phyloP scores from a whole-genome alignment of 495 filamentous ascomycete genomes.

The Tetracladium setigerum region DNA sequence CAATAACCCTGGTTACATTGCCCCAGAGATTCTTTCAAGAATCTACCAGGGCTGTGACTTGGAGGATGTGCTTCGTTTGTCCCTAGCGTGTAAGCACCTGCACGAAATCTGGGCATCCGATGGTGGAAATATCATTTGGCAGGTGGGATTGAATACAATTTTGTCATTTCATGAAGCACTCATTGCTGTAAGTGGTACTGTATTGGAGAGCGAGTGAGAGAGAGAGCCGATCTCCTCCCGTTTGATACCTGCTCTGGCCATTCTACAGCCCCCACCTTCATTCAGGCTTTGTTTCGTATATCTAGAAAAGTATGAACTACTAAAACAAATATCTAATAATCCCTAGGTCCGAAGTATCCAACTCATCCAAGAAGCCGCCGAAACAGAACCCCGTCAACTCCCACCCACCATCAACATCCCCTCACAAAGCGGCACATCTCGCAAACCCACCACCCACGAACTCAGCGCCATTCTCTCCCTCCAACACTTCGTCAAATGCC shows the following conservation, averaged over 20 bases:
- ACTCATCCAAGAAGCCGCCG: conserved; percentile 6
- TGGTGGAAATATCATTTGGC: conserved; percentile 9
- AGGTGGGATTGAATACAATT: conserved; percentile 5
- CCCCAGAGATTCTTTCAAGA: no score
- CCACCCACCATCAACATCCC: conserved; percentile 2
- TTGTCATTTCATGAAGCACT: conserved; percentile 12
- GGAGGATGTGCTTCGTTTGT: conserved; percentile 1
- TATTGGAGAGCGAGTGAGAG: no score
- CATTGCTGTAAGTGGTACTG: conserved; percentile 6
- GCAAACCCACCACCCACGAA: conserved; percentile 5
- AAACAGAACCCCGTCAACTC: conserved; percentile 1
- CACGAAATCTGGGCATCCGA: conserved; percentile 1
- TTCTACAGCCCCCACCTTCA: no score
- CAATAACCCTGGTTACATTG: no score
- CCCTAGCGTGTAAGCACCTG: conserved; percentile 2
- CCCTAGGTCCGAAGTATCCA: conserved; percentile 9
- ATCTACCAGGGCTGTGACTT: conserved; percentile 7
- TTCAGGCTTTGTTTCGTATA: no score
- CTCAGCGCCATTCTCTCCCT: conserved; percentile 10
- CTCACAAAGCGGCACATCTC: conserved; percentile 4
- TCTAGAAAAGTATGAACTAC: no score
- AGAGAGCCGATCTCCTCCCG: no score
- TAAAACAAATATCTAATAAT: background rate
- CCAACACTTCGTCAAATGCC: conserved; percentile 9
- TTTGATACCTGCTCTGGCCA: no score